phyloP scores from a whole-genome alignment of 164 flowering plant species.

The Brasenia schreberi region DNA sequence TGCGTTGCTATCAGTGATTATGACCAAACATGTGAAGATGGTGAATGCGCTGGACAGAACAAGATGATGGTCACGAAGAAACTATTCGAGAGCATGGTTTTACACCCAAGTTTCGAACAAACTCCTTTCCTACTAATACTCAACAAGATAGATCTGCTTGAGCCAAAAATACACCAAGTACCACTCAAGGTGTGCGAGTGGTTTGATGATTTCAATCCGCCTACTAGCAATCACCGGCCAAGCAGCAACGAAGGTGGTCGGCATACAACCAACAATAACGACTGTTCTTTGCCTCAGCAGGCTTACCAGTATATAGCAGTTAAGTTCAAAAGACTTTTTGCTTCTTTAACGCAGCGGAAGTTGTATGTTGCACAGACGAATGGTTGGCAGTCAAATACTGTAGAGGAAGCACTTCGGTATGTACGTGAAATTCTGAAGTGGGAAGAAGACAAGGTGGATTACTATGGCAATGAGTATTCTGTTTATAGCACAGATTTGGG shows the following conservation, averaged over 20 bases:
- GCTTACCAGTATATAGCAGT: slow-evolving; percentile 76
- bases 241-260: not conserved
- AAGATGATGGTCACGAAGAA: slow-evolving; percentile 62
- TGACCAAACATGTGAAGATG: slow-evolving; percentile 45
- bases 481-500: slow-evolving; percentile 66
- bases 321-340: slow-evolving; percentile 72
- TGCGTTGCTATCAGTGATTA: slow-evolving; percentile 74
- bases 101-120: slow-evolving; percentile 72
- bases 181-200: slow-evolving; percentile 69
- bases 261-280: slow-evolving; percentile 19
- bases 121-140: slow-evolving; percentile 70
- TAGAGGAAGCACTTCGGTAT: slow-evolving; percentile 61
- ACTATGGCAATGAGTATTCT: slow-evolving; percentile 46
- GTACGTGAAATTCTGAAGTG: slow-evolving; percentile 82
- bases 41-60: slow-evolving; percentile 35
- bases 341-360: slow-evolving; percentile 60
- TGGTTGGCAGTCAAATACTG: slow-evolving; percentile 56
- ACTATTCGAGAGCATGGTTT: slow-evolving; percentile 71
- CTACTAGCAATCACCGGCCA: slow-evolving; percentile 32
- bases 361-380: slow-evolving; percentile 54
- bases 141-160: slow-evolving; percentile 71
- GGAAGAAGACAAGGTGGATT: slow-evolving; percentile 66
- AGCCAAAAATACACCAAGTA: slow-evolving; percentile 48
- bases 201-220: slow-evolving; percentile 79
- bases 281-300: slow-evolving; percentile 43